These are phyloP conservation scores for Tricharina praecox DNA, from an alignment of 495 filamentous ascomycete genomes.

Conservation along the genomic window DNA sequence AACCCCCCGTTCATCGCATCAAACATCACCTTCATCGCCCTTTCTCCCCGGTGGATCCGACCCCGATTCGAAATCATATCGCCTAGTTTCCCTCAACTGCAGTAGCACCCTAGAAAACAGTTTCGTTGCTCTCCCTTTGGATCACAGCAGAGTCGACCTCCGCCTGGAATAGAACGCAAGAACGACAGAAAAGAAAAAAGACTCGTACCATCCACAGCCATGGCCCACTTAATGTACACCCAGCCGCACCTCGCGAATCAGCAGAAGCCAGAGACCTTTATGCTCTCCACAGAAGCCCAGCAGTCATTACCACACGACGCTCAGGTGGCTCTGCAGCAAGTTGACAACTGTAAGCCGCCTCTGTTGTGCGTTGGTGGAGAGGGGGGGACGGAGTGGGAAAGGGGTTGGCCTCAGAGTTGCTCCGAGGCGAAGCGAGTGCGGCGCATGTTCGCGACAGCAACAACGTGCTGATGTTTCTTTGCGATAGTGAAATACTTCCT, in stretches of 20 bases:
- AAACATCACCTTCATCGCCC: no score
- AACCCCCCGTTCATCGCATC: no score
- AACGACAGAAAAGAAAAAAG: no score
- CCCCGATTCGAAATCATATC: not conserved
- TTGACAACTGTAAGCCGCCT: conserved; percentile 78
- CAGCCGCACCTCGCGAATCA: conserved; percentile 25
- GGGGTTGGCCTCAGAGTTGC: conserved; percentile 7
- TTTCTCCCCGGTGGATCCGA: not conserved
- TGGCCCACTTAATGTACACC: conserved; percentile 27
- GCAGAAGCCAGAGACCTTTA: conserved; percentile 95
- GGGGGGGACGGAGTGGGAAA: not conserved
- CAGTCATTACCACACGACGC: conserved; percentile 90
- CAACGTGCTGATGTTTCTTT: no score
- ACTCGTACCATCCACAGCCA: no score
- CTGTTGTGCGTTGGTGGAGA: not conserved
- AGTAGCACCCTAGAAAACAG: not conserved
- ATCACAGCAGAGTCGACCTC: no score
- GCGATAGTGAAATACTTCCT: conserved; percentile 93
- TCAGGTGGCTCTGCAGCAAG: conserved; percentile 92
- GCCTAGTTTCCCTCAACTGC: not conserved
- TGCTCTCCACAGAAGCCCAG: conserved; percentile 90
- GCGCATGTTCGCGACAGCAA: no score
- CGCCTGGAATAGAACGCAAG: no score
- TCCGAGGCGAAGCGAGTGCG: not conserved
- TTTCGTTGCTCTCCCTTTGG: not conserved